phyloP scores from a whole-genome alignment of 495 filamentous ascomycete genomes.

The Podospora sp. region DNA sequence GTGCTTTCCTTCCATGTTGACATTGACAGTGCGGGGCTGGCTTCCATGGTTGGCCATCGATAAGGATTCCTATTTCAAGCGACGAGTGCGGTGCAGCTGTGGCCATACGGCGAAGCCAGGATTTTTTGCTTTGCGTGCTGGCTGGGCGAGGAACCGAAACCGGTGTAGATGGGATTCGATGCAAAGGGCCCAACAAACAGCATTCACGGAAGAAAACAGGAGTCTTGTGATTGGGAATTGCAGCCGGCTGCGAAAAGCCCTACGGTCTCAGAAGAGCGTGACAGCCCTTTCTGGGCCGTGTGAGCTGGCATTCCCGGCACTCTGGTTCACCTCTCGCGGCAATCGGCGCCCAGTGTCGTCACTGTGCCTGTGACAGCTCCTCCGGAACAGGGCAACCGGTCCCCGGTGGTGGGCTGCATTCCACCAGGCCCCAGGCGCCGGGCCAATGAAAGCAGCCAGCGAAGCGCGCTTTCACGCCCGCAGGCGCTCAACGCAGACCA shows the following conservation, averaged over 20 bases:
- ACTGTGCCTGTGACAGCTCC: neutral
- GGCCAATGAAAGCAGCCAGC: neutral
- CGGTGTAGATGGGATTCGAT: neutral
- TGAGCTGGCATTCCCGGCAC: neutral
- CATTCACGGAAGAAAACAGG: neutral
- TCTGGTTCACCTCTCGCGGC: neutral
- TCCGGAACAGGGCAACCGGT: neutral
- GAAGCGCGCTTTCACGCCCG: neutral
- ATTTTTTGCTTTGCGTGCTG: neutral
- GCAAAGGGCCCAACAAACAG: neutral
- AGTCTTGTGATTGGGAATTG: neutral
- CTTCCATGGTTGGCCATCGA: neutral
- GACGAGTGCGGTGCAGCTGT: neutral
- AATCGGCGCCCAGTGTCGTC: neutral
- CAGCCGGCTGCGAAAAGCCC: neutral
- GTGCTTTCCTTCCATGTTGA: neutral
- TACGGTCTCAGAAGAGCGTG: neutral
- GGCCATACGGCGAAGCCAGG: neutral
- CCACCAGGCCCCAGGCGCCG: neutral
- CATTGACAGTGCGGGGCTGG: neutral
- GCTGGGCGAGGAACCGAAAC: neutral
- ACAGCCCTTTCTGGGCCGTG: neutral
- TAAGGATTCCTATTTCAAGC: conserved; percentile 1
- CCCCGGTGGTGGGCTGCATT: neutral
- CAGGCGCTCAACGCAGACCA: neutral